Evolutionary conservation across 164 flowering plant species (phyloP).

Genomic region (Nelumbo lutea): DNA sequence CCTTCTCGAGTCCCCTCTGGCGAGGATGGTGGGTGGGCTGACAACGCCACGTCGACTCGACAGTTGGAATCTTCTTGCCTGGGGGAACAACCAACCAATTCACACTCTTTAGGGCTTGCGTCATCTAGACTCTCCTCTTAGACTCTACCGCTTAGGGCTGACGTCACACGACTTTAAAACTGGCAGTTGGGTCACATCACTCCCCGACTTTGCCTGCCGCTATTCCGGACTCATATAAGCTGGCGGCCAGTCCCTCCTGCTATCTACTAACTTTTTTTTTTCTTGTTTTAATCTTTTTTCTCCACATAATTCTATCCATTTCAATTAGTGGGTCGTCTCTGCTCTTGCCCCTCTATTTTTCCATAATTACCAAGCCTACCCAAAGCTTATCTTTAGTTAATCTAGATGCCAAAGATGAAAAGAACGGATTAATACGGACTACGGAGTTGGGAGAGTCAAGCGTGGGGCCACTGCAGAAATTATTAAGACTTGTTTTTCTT

Average conservation of each 20-base stretch:
- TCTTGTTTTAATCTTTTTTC: no score
- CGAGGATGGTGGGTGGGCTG: constrained; percentile 39
- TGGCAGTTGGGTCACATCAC: constrained; percentile 23
- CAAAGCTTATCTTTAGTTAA: no score
- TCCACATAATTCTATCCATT: no score
- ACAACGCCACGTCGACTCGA: constrained; percentile 34
- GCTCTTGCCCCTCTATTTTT: neutral
- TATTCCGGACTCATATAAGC: constrained; percentile 2
- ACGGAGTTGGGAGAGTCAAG: no score
- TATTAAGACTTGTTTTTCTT: no score
- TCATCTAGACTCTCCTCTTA: constrained; percentile 5
- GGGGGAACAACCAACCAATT: constrained; percentile 3
- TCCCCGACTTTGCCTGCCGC: constrained; percentile 5
- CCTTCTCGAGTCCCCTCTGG: constrained; percentile 41
- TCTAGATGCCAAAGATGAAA: no score
- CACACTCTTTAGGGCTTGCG: constrained; percentile 13
- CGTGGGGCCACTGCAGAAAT: no score
- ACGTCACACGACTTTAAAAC: constrained; percentile 8
- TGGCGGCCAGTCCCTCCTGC: neutral
- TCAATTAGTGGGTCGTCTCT: neutral
- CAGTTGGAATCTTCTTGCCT: constrained; percentile 32
- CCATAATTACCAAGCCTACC: neutral
- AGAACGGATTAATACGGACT: no score
- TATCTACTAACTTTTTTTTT: neutral
- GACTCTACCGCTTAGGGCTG: constrained; percentile 9